Evolutionary conservation across 202 grass and related monocot genomes (phyloP).

Genomic region (Schoenoplectus tabernaemontani): DNA sequence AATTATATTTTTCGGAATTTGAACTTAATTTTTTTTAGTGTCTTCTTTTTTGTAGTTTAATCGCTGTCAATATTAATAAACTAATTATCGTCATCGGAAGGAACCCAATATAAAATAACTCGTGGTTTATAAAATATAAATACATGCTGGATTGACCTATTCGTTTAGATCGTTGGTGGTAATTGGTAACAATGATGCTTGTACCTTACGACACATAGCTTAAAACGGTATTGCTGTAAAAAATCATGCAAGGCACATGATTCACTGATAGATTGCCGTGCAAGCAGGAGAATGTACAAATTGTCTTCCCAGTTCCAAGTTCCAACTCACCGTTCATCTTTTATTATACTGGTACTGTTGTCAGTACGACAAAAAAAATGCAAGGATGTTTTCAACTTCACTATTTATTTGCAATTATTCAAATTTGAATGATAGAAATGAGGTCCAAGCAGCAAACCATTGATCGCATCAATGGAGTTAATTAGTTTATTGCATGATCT

Average conservation of each 20-base stretch:
- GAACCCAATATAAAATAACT: neutral
- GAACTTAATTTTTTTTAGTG: neutral
- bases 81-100: neutral
- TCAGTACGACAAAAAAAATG: neutral
- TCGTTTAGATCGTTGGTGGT: neutral
- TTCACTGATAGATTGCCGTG: neutral
- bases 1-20: neutral
- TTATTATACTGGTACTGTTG: neutral
- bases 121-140: neutral
- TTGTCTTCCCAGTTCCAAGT: neutral
- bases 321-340: neutral
- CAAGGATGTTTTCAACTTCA: neutral
- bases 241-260: constrained; percentile 14
- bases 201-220: neutral
- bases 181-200: constrained; percentile 13
- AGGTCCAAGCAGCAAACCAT: neutral
- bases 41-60: neutral
- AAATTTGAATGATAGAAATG: neutral
- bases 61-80: neutral
- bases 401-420: neutral
- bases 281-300: neutral
- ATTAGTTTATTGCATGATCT: neutral
- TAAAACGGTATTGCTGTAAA: neutral
- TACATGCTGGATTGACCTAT: neutral
- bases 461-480: neutral